These are phyloP conservation scores for Spathaspora girioi DNA, from an alignment of 805 yeast species.

Conservation along the genomic window DNA sequence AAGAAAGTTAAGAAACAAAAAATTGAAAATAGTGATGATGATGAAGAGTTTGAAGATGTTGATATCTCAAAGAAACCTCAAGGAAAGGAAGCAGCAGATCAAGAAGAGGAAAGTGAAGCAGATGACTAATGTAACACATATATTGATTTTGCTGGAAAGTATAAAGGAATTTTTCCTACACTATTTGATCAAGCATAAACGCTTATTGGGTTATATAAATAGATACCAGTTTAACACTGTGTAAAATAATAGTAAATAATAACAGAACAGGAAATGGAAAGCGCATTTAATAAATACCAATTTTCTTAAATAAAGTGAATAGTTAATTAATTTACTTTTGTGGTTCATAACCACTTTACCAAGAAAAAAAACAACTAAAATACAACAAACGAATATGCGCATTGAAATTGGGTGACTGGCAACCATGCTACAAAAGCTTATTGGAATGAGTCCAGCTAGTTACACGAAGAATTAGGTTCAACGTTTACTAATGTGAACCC, in stretches of 20 bases:
- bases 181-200: no score
- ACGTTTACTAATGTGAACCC: no score
- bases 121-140: neutral
- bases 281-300: neutral
- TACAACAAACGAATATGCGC: no score
- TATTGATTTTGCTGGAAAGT: no score
- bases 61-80: conserved; percentile 1
- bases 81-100: neutral
- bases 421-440: no score
- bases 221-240: neutral
- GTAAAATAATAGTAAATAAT: neutral
- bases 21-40: conserved; percentile 9
- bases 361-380: no score
- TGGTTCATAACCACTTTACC: neutral
- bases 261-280: neutral
- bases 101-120: conserved; percentile 5
- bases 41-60: conserved; percentile 16
- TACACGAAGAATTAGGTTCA: no score
- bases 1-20: neutral
- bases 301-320: neutral
- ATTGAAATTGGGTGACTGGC: no score
- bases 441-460: no score
- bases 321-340: neutral
- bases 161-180: no score
- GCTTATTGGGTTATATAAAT: neutral